Conservation (phyloP, 2,329 filamentous ascomycete genomes). For the Capronia coronata region DNA sequence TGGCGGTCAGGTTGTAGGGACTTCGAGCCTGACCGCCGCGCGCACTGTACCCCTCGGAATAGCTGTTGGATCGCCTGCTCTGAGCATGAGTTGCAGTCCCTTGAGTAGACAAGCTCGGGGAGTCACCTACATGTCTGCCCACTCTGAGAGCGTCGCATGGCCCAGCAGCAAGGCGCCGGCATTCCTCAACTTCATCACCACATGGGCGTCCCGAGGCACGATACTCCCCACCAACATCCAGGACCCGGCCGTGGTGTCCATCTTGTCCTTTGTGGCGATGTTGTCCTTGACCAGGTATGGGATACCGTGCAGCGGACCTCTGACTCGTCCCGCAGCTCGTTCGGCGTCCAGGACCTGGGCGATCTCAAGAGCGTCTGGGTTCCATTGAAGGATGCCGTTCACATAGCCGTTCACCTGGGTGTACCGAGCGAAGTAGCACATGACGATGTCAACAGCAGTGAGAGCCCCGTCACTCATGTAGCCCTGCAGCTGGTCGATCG, state of each 20-base stretch:
- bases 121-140: conserved; percentile 57
- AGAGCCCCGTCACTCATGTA: conserved; percentile 51
- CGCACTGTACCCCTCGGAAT: conserved; percentile 61
- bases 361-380: conserved; percentile 60
- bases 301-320: conserved; percentile 67
- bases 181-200: conserved; percentile 55
- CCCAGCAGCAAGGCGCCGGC: conserved; percentile 65
- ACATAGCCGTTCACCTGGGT: conserved; percentile 60
- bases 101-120: background rate
- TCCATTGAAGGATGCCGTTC: conserved; percentile 49
- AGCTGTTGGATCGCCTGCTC: conserved; percentile 50
- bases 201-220: conserved; percentile 61
- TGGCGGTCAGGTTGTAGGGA: conserved; percentile 62
- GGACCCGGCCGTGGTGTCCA: conserved; percentile 68
- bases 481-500: conserved; percentile 60
- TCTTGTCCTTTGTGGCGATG: conserved; percentile 60
- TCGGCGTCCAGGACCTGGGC: conserved; percentile 57
- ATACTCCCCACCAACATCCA: conserved; percentile 60
- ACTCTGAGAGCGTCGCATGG: conserved; percentile 65
- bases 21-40: conserved; percentile 59
- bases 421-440: conserved; percentile 58
- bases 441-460: conserved; percentile 52
- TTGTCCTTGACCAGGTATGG: conserved; percentile 71
- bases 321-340: conserved; percentile 48
- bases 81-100: background rate